A percentile compares a stretch with the other conserved stretches of the same genome.
Conservation (phyloP, 2,329 filamentous ascomycete genomes). For the Geoglossum cookeanum region DNA sequence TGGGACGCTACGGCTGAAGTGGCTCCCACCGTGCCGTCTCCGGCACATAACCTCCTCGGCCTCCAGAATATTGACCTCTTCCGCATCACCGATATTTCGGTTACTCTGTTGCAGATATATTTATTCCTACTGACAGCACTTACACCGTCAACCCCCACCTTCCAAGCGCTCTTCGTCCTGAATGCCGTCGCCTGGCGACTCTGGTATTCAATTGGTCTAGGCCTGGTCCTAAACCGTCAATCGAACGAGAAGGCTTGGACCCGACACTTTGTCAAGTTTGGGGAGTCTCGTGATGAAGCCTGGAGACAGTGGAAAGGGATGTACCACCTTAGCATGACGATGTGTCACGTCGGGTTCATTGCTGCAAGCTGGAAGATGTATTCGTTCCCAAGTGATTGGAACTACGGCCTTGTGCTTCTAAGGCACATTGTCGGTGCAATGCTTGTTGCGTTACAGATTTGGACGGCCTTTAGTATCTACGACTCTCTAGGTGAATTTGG, state of each 20-base stretch:
- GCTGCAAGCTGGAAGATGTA: constrained; percentile 97
- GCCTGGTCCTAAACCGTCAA: constrained; percentile 66
- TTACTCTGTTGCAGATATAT: constrained; percentile 58
- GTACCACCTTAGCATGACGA: constrained; percentile 78
- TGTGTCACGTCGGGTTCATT: constrained; percentile 77
- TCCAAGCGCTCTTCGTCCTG: constrained; percentile 59
- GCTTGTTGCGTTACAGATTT: constrained; percentile 70
- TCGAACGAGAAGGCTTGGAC: constrained; percentile 90
- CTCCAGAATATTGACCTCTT: constrained; percentile 72
- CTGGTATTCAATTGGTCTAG: constrained; percentile 83
- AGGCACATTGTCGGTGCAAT: constrained; percentile 71
- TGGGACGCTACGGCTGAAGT: constrained; percentile 18
- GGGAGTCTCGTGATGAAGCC: constrained; percentile 73
- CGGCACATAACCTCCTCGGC: constrained; percentile 70
- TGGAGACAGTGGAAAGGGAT: constrained; percentile 97
- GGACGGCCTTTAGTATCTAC: constrained; percentile 86
- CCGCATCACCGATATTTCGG: constrained; percentile 66
- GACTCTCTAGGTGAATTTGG: constrained; percentile 93
- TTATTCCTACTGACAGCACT: constrained; percentile 52
- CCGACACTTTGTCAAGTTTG: constrained; percentile 91
- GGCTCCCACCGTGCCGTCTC: constrained; percentile 34
- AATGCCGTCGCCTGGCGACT: constrained; percentile 71
- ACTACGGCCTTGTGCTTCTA: constrained; percentile 64
- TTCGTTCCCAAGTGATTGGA: constrained; percentile 67
- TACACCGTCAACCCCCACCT: constrained; percentile 57